Evolutionary conservation across 768 basidiomycete species (phyloP), one percentile per base, ranked within the genome.

Genomic region (Termitomyces sp.): DNA sequence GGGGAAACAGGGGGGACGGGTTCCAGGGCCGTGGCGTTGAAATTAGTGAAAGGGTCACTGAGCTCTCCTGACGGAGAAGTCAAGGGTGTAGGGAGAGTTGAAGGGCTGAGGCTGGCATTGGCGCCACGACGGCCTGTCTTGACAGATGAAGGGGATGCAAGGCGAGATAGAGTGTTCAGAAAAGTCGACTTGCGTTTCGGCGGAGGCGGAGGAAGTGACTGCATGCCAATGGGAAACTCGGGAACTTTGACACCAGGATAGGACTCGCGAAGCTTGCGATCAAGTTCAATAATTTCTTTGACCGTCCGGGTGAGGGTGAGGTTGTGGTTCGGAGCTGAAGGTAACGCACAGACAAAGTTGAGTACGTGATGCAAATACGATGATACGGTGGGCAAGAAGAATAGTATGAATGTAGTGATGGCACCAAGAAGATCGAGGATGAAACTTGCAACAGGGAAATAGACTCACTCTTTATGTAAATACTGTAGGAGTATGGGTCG

Each of bases 401-500:
- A 52, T 45, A 50, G 46, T 34, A 40, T 47, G 40, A 51, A 60
- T 25, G 52, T 14, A 42, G 40, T 39, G 41, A 52, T 41, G 43
- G 41, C 23, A 44, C 21, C 53, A 47, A 45, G 58, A 46, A 46
- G 52, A 57, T 60, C 49, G 55, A 51, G 32, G 9, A 58, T 59
- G 52, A 61, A 56, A 54, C 45, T 42, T 28, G 49, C 16, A 30
- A 50, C 37, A 57, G 66, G 62, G 66, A 64, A 61, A 34, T 54
- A 49, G 48, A 82, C 89, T 78, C 72, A 93, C 91, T 94, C 81
- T 92, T 94, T 73, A 94, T 84, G 77, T 94, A 94, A 67, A 94
- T 80, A 67, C 82, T 86, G 75, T 87, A 94, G 9, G 84, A 82
- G 61, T 78, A 76, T 45, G 84, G 68, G 71, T 89, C 86, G 68